Percentiles rank a stretch among this genome's conserved stretches.
These are phyloP conservation scores for Dictyophora rubrovolvata DNA, from an alignment of 768 basidiomycete genomes.

Conservation along the genomic window DNA sequence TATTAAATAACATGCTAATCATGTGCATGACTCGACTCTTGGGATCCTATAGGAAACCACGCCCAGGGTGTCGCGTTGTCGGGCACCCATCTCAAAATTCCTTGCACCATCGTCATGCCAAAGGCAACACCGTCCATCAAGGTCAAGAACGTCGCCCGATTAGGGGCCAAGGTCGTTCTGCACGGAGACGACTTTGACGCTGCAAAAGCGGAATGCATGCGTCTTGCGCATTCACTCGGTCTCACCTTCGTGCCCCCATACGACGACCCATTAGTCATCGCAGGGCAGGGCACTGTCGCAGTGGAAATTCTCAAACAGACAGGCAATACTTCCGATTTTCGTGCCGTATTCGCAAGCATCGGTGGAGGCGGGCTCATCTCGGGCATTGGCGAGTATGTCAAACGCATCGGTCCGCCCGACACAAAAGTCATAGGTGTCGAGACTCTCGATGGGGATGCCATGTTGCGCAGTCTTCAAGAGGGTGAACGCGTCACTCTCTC, in stretches of 20 bases:
- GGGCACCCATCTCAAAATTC: slow-evolving; percentile 75
- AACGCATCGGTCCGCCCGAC: slow-evolving; percentile 77
- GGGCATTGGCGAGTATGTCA: slow-evolving; percentile 89
- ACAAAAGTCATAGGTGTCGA: slow-evolving; percentile 86
- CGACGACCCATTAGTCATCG: slow-evolving; percentile 93
- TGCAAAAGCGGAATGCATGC: slow-evolving; percentile 88
- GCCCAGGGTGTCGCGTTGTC: slow-evolving; percentile 97
- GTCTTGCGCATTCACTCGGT: slow-evolving; percentile 64
- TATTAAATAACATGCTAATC: not conserved
- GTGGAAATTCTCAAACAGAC: slow-evolving; percentile 93
- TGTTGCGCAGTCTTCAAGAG: slow-evolving; percentile 69
- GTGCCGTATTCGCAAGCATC: slow-evolving; percentile 82
- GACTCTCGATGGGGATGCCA: slow-evolving; percentile 90
- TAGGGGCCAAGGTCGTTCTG: slow-evolving; percentile 90
- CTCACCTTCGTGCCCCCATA: slow-evolving; percentile 93
- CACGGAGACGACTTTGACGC: slow-evolving; percentile 92
- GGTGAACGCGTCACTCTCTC: slow-evolving; percentile 74
- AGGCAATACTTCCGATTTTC: slow-evolving; percentile 61
- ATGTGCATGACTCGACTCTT: slow-evolving; percentile 1
- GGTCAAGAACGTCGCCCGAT: slow-evolving; percentile 85
- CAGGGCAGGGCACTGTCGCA: slow-evolving; percentile 91
- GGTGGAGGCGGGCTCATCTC: slow-evolving; percentile 90
- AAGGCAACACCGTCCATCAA: slow-evolving; percentile 92
- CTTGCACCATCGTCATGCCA: slow-evolving; percentile 99
- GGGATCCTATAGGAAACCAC: slow-evolving; percentile 68